A percentile compares a stretch with the other conserved stretches of the same genome.
phyloP scores from a whole-genome alignment of 1,284 basidiomycete genomes.

The Sporisorium graminicola region DNA sequence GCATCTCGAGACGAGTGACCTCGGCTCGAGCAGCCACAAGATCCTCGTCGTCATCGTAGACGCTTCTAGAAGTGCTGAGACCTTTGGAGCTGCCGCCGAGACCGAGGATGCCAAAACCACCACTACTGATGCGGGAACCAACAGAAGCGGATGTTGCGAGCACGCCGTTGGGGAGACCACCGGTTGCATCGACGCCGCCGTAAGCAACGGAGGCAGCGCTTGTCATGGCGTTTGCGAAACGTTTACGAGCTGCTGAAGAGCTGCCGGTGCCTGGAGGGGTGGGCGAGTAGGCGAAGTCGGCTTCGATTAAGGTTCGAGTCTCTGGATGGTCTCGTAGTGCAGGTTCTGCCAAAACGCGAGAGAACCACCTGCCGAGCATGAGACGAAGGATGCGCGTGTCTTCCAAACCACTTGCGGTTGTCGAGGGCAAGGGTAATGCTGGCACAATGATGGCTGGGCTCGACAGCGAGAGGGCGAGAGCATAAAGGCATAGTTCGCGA shows the following conservation, averaged over 20 bases:
- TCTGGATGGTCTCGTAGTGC: constrained; percentile 56
- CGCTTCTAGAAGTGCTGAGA: constrained; percentile 49
- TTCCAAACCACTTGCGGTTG: constrained; percentile 42
- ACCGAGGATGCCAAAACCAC: constrained; percentile 46
- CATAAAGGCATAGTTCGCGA: constrained; percentile 57
- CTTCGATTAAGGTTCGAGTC: constrained; percentile 61
- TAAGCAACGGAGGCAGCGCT: constrained; percentile 50
- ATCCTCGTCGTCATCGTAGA: constrained; percentile 61
- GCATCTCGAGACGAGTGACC: constrained; percentile 63
- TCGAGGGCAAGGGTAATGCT: constrained; percentile 57
- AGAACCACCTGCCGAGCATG: constrained; percentile 59
- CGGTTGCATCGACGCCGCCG: constrained; percentile 45
- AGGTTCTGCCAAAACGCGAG: constrained; percentile 49
- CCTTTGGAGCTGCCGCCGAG: constrained; percentile 44
- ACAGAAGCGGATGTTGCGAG: constrained; percentile 52
- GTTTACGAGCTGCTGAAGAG: constrained; percentile 51
- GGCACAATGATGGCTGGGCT: constrained; percentile 56
- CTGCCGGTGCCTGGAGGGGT: constrained; percentile 45
- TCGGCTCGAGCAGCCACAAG: constrained; percentile 60
- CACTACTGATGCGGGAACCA: constrained; percentile 28
- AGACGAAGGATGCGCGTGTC: constrained; percentile 57
- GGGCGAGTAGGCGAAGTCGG: constrained; percentile 64
- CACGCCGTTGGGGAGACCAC: constrained; percentile 54
- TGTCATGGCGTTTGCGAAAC: constrained; percentile 54
- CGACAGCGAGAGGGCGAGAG: constrained; percentile 49